These are phyloP conservation scores for Botrytis galanthina DNA, from an alignment of 2,329 filamentous ascomycete species.

Conservation along the genomic window DNA sequence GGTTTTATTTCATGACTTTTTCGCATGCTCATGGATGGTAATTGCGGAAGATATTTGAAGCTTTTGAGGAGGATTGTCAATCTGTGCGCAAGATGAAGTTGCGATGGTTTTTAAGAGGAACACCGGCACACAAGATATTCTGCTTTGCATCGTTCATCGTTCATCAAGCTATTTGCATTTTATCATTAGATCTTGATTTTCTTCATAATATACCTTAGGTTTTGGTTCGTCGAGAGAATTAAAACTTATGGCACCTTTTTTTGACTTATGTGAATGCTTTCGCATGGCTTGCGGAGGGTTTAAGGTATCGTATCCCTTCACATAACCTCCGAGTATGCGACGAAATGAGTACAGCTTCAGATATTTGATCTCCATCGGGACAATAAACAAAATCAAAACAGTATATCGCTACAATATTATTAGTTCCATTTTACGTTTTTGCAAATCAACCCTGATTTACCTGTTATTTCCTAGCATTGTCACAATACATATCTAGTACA, in stretches of 20 bases:
- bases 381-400: background rate
- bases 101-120: background rate
- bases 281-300: background rate
- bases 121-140: background rate
- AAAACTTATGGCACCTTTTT: background rate
- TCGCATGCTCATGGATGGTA: background rate
- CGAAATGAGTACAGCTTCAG: background rate
- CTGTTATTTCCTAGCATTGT: background rate
- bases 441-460: background rate
- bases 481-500: too few species aligned
- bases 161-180: background rate
- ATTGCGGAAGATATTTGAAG: background rate
- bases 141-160: background rate
- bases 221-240: background rate
- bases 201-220: background rate
- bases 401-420: background rate
- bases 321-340: background rate
- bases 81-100: background rate
- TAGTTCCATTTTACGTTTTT: too few species aligned
- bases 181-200: background rate
- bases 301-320: background rate
- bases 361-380: background rate
- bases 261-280: background rate
- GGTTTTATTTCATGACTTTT: background rate
- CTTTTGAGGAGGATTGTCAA: background rate